Evolutionary conservation across 2,329 filamentous ascomycete species (phyloP).

Genomic region (Plectosphaerella plurivora): DNA sequence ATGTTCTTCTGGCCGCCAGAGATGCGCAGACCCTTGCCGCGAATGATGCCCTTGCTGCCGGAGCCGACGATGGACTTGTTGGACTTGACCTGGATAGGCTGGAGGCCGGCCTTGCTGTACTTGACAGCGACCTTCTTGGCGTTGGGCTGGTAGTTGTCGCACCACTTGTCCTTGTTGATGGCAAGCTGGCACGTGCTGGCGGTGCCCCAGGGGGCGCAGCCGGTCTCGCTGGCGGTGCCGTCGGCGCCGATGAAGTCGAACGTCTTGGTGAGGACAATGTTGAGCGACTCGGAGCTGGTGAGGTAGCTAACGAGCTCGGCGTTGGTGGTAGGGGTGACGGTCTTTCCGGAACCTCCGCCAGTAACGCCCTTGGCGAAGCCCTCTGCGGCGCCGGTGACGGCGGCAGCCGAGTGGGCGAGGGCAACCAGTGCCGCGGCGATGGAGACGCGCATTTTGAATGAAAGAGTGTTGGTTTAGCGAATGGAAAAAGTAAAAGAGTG

Average conservation of each 20-base stretch:
- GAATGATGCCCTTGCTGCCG: conserved; percentile 49
- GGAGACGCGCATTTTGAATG: background rate
- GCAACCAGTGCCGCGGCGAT: conserved; percentile 5
- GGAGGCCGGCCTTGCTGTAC: conserved; percentile 47
- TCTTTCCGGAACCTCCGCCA: conserved; percentile 50
- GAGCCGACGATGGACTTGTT: conserved; percentile 55
- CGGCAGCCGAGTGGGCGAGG: conserved; percentile 10
- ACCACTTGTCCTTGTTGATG: conserved; percentile 52
- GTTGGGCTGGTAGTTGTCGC: conserved; percentile 51
- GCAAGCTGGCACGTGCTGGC: conserved; percentile 49
- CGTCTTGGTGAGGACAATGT: conserved; percentile 54
- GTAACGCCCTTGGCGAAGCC: conserved; percentile 49
- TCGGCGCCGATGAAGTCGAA: conserved; percentile 53
- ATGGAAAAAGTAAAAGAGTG: background rate
- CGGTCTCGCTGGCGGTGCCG: conserved; percentile 45
- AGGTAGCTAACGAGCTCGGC: conserved; percentile 57
- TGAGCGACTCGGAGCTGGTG: conserved; percentile 44
- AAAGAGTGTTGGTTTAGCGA: background rate
- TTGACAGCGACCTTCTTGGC: conserved; percentile 39
- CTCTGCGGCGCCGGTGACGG: conserved; percentile 32
- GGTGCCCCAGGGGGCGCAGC: conserved; percentile 53
- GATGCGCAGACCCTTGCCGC: conserved; percentile 52
- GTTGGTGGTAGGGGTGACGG: conserved; percentile 49
- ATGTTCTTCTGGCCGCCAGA: conserved; percentile 44
- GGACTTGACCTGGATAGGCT: conserved; percentile 46